Base-by-base conservation (phyloP, 371 early-diverging fungal species). In the Quaeritorhiza haematococci region DNA sequence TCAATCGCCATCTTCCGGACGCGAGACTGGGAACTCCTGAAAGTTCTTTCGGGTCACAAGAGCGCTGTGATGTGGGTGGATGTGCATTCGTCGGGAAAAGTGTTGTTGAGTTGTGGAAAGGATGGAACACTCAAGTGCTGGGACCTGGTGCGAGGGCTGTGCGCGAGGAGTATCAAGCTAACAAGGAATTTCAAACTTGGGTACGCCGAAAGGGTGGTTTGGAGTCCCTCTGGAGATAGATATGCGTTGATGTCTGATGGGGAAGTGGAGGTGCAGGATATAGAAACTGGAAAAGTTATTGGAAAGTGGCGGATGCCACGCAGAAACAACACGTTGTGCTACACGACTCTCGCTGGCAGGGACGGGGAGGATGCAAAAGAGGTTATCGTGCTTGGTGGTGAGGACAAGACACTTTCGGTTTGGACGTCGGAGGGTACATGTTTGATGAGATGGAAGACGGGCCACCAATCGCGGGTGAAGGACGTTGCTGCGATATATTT, bases 21-120 rank as follows among this genome's bases (percentile, higher is more conserved):
- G 34, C 89, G 88, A 64, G 98, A 96, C 69, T 98, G 98, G 98
- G 96, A 94, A 66, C 83, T 83, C 46, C 78, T 98, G 55, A 92
- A 90, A 68, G 84, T 80, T 34, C 74, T 96, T 33, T 87, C 85
- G 59, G 96, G 93, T n/a, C 97, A 96, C 80, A 88, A 84, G 19
- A 63, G 72, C 21, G 60, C 69, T 21, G 67, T 82, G 10, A 50
- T 44, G 29, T 82, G 82, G 32, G 69, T 95, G 30, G 90, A 91
- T 2, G 80, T 93, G 32, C 98, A 98, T 74, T 96, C 97, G 15
- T 79, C 88, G 0, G 98, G 96, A 27, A 92, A 91, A 68, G 78
- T 98, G 53, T 88, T 94, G 10, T 63, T 95, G 43, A 86, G 87
- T 5, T 93, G 93, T 6, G 75, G 86, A 10, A 72, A 62, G 45